These are phyloP conservation scores for Cetradonia linearis DNA, from an alignment of 495 filamentous ascomycete genomes.

Conservation along the genomic window DNA sequence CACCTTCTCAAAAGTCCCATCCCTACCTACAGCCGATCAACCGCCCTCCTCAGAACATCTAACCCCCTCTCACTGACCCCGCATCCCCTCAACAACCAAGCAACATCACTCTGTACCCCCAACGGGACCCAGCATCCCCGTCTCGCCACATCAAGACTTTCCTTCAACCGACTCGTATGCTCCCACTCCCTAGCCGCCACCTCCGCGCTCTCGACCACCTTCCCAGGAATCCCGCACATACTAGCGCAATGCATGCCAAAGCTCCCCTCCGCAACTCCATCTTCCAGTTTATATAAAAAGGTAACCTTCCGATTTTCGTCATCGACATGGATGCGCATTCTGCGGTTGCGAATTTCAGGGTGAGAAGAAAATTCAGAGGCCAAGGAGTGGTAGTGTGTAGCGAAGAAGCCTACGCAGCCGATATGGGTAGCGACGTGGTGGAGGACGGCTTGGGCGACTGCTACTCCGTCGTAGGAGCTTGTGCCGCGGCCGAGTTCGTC, in stretches of 20 bases:
- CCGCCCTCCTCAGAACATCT: conserved; percentile 53
- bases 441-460: conserved; percentile 90
- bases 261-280: conserved; percentile 90
- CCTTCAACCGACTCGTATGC: conserved; percentile 79
- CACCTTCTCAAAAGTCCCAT: background rate
- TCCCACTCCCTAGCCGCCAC: conserved; percentile 90
- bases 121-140: conserved; percentile 70
- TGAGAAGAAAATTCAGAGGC: conserved; percentile 81
- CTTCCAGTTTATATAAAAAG: conserved; percentile 91
- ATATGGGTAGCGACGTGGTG: conserved; percentile 91
- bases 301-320: conserved; percentile 73
- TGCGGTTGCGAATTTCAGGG: conserved; percentile 71
- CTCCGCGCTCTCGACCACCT: conserved; percentile 79
- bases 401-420: conserved; percentile 92
- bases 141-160: conserved; percentile 73
- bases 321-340: conserved; percentile 94
- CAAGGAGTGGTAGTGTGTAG: conserved; percentile 93
- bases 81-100: conserved; percentile 54
- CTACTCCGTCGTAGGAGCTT: conserved; percentile 87
- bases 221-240: conserved; percentile 87
- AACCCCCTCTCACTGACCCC: conserved; percentile 23
- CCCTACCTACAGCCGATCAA: conserved; percentile 55
- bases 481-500: conserved; percentile 96
- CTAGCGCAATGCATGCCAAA: conserved; percentile 99
- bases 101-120: conserved; percentile 85